phyloP scores from a whole-genome alignment of 805 yeast species.

The Saturnispora galanensis region DNA sequence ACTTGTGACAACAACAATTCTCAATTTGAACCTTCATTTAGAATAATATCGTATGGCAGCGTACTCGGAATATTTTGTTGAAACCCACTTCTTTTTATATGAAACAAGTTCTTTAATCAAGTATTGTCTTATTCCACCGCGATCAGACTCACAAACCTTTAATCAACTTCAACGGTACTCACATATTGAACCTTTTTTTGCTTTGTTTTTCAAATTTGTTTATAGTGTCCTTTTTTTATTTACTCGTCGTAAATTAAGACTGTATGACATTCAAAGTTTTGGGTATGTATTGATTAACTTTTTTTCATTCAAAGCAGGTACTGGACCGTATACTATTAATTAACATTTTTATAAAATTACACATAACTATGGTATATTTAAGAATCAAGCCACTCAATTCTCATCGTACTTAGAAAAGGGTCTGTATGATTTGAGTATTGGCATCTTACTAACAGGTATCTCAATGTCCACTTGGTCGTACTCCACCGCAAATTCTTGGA shows the following conservation, averaged over 20 bases:
- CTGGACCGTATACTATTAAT: not conserved
- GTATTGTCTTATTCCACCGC: not conserved
- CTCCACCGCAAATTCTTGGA: constrained; percentile 20
- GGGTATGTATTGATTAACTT: constrained; percentile 4
- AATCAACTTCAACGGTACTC: not conserved
- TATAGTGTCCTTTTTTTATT: not conserved
- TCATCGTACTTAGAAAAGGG: not conserved
- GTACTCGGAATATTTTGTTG: not conserved
- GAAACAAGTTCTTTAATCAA: too few relatives aligned
- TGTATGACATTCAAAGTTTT: constrained; percentile 5
- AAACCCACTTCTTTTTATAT: not conserved
- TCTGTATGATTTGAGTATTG: not conserved
- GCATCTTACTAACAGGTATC: not conserved
- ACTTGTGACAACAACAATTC: constrained; percentile 5
- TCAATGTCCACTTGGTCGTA: constrained; percentile 12
- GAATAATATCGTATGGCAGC: not conserved
- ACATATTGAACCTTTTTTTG: constrained; percentile 2
- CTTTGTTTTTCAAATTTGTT: not conserved
- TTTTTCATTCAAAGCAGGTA: not conserved
- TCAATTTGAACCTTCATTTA: constrained; percentile 1
- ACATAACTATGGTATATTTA: not conserved
- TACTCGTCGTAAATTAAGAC: constrained; percentile 5
- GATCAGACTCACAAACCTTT: not conserved
- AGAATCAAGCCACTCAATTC: not conserved
- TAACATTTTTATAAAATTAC: not conserved